Evolutionary conservation across 306 rosid genomes (phyloP).

Genomic region (Trifolium pratense): DNA sequence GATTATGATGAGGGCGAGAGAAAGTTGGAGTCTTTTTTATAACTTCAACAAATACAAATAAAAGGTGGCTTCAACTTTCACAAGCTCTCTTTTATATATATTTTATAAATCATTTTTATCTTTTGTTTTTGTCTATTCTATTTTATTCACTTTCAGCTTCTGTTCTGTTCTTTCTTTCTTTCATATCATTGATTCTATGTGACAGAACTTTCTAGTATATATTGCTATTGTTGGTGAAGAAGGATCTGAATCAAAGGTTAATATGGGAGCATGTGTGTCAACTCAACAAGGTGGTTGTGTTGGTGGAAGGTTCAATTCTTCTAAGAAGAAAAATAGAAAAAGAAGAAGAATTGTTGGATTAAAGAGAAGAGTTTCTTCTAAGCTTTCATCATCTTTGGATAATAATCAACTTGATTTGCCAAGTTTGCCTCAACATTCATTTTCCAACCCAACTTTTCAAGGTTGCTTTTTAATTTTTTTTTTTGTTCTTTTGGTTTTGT

Average conservation of each 20-base stretch:
- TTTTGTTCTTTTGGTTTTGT: not conserved
- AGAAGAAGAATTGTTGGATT: slow-evolving; percentile 50
- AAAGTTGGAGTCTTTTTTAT: slow-evolving; percentile 38
- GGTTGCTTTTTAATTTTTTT: slow-evolving; percentile 50
- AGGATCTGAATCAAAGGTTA: slow-evolving; percentile 39
- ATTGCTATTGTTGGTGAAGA: slow-evolving; percentile 34
- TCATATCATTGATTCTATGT: slow-evolving; percentile 20
- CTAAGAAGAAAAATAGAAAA: slow-evolving; percentile 52
- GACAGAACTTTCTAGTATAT: slow-evolving; percentile 29
- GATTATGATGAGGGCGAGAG: not conserved
- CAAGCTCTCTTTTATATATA: not conserved
- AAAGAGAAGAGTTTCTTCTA: slow-evolving; percentile 58
- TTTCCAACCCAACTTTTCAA: slow-evolving; percentile 70
- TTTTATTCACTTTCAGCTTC: slow-evolving; percentile 13
- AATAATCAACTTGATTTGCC: slow-evolving; percentile 35
- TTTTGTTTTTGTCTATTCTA: not conserved
- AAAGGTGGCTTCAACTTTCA: slow-evolving; percentile 44
- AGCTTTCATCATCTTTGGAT: slow-evolving; percentile 65
- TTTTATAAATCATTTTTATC: not conserved
- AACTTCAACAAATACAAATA: slow-evolving; percentile 25
- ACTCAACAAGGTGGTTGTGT: slow-evolving; percentile 62
- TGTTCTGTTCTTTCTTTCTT: slow-evolving; percentile 37
- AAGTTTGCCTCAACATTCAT: slow-evolving; percentile 53
- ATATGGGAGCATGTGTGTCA: slow-evolving; percentile 91
- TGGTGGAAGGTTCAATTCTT: slow-evolving; percentile 57